phyloP scores from a whole-genome alignment of 371 early-diverging fungal species.

The Mucor velutinosus region DNA sequence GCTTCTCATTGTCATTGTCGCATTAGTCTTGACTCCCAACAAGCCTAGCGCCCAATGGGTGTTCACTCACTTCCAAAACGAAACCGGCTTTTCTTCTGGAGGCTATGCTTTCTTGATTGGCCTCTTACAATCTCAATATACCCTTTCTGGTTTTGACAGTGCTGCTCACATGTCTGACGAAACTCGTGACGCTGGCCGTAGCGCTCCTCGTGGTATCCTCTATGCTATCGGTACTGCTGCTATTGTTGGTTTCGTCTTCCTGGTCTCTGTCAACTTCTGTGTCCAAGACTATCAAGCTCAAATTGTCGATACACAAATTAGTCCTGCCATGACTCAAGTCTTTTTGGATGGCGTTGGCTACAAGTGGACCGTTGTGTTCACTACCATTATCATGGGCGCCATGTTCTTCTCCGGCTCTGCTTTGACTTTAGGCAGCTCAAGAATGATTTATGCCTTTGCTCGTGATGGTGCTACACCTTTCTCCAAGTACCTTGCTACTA shows the following conservation, averaged over 20 bases:
- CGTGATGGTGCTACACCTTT: slow-evolving; percentile 72
- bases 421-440: slow-evolving; percentile 59
- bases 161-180: slow-evolving; percentile 78
- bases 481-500: slow-evolving; percentile 48
- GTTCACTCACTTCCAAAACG: slow-evolving; percentile 43
- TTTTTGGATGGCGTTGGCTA: slow-evolving; percentile 57
- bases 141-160: slow-evolving; percentile 67
- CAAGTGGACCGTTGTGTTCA: slow-evolving; percentile 54
- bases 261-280: slow-evolving; percentile 48
- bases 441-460: slow-evolving; percentile 76
- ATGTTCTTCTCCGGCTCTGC: slow-evolving; percentile 63
- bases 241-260: slow-evolving; percentile 47
- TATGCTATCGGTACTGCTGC: slow-evolving; percentile 51
- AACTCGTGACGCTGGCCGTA: slow-evolving; percentile 62
- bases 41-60: slow-evolving; percentile 48
- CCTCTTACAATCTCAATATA: slow-evolving; percentile 51
- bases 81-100: slow-evolving; percentile 37
- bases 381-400: slow-evolving; percentile 56
- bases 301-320: slow-evolving; percentile 44
- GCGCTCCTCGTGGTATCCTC: slow-evolving; percentile 64
- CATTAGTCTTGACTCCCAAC: slow-evolving; percentile 52
- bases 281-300: slow-evolving; percentile 49
- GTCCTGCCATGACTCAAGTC: slow-evolving; percentile 47
- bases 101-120: slow-evolving; percentile 43
- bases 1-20: slow-evolving; percentile 56